Base-by-base conservation (phyloP, 495 filamentous ascomycete species). In the Penicillium samsonianum region DNA sequence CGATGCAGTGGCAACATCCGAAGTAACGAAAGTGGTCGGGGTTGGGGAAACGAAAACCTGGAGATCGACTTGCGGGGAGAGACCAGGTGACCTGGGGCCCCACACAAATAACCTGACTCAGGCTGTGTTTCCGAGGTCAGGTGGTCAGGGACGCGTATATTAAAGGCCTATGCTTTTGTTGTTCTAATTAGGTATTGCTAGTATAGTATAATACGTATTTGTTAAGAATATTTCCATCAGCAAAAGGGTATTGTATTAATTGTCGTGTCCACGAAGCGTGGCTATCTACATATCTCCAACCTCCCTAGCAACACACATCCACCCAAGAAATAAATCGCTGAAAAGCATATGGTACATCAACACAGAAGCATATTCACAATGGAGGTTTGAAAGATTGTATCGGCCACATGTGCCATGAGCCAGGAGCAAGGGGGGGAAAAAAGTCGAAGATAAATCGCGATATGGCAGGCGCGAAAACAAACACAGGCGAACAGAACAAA, bases 1-100 rank as follows among this genome's bases (percentile, higher is more conserved):
- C 63, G 59, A 51, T 70, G 57, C 57, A 61, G 38, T 41, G 33
- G 58, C 67, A 65, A 67, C 72, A 74, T 72, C 40, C 60, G 67
- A 68, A 51, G 22, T 30, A 52, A 47, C 50, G 40, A 35, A 48
- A 48, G 47, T 25, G 52, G 35, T 41, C 16, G 44, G 30, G 25
- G 25, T 46, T 19, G 44, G 44, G 58, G 62, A 50, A 22, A 47
- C 30, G 19, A 52, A 62, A 65, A 67, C 59, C 62, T 67, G 65
- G 65, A 67, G 58, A 60, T 58, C 54, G 50, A 58, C 61, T 55
- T 65, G 65, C 62, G 65, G 65, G 62, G 55, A 45, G 62, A 60
- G 50, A 51, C 41, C 65, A 67, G 58, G 58, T 67, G 62, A 67
- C 65, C 62, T 30, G 59, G 59, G 63, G 61, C 58, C 61, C 64